A percentile compares a stretch with the other conserved stretches of the same genome.
Evolutionary conservation across 495 filamentous ascomycete genomes (phyloP).

Genomic region (Lepraria neglecta): DNA sequence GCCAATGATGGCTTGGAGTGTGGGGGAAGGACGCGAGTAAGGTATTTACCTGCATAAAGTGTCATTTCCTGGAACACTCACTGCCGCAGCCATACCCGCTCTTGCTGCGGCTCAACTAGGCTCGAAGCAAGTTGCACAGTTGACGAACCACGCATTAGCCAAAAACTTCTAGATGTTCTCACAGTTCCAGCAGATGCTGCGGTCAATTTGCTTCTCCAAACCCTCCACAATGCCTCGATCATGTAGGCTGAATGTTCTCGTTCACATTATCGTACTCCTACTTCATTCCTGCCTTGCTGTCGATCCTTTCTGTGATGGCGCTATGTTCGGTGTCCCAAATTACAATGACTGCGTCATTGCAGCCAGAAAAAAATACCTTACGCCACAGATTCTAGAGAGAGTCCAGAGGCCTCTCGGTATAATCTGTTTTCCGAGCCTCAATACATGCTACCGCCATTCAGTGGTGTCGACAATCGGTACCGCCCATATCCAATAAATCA

Average conservation of each 20-base stretch:
- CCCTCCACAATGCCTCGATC: not conserved
- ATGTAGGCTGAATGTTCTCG: not conserved
- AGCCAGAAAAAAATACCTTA: not conserved
- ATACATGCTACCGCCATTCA: not conserved
- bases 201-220: not conserved
- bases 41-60: too few relatives aligned
- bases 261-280: not conserved
- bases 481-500: not conserved
- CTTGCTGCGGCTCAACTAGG: too few relatives aligned
- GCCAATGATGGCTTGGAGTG: too few relatives aligned
- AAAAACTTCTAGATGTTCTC: too few relatives aligned
- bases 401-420: not conserved
- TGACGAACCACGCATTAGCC: too few relatives aligned
- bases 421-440: conserved; percentile 8
- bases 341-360: not conserved
- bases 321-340: conserved; percentile 5
- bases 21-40: too few relatives aligned
- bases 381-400: not conserved
- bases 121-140: too few relatives aligned
- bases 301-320: not conserved
- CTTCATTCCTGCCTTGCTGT: not conserved
- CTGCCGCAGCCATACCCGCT: too few relatives aligned
- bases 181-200: not conserved
- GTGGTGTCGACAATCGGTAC: not conserved
- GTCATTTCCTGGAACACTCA: too few relatives aligned